A percentile compares a stretch with the other conserved stretches of the same genome.
Conservation (phyloP, 345 rosid species). For the Mangifera indica region DNA sequence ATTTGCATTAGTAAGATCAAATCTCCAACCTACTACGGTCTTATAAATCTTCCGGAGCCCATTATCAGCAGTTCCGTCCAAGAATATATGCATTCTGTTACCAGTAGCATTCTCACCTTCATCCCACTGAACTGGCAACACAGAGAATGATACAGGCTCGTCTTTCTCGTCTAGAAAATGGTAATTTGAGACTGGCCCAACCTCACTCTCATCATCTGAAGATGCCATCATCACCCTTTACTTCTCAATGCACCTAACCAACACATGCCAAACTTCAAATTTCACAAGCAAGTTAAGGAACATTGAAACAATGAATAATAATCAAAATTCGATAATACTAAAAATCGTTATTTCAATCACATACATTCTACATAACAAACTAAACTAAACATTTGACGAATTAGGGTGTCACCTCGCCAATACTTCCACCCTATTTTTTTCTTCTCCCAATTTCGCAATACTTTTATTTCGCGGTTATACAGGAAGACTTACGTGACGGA, state of each 20-base stretch:
- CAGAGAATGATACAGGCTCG: conserved; percentile 54
- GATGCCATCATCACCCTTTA: conserved; percentile 37
- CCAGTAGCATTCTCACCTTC: conserved; percentile 31
- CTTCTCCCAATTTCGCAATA: background rate
- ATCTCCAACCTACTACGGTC: conserved; percentile 72
- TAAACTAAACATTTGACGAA: background rate
- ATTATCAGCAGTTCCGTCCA: conserved; percentile 58
- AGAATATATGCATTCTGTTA: conserved; percentile 31
- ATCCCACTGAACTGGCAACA: conserved; percentile 61
- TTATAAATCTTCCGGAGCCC: conserved; percentile 57
- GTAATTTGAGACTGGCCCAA: conserved; percentile 54
- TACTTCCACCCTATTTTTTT: background rate
- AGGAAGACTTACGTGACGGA: background rate
- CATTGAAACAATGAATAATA: background rate
- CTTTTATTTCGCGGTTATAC: background rate
- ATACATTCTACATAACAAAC: background rate
- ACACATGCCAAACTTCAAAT: background rate
- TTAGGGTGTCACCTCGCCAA: background rate
- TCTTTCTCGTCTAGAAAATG: conserved; percentile 57
- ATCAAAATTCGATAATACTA: background rate
- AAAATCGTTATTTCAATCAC: too few species aligned
- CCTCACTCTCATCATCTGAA: conserved; percentile 74
- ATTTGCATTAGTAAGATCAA: conserved; percentile 46
- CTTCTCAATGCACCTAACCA: conserved; percentile 5
- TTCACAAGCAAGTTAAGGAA: too few species aligned